A percentile compares a stretch with the other conserved stretches of the same genome.
Evolutionary conservation across 495 filamentous ascomycete genomes (phyloP).

Genomic region (Daldinia loculata): DNA sequence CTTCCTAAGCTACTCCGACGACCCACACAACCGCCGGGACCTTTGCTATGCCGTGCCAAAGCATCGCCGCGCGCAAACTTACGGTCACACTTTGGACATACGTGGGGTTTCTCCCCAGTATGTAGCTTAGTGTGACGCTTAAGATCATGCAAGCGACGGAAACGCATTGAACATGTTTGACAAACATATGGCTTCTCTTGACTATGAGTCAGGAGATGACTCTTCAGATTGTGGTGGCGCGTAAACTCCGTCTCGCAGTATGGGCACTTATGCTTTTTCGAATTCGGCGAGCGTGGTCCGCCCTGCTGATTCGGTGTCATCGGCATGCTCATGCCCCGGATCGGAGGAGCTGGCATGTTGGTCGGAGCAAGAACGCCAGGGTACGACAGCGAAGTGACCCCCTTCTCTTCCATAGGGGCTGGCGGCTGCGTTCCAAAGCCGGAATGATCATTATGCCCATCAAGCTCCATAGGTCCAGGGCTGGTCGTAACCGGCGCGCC

Average conservation of each 20-base stretch:
- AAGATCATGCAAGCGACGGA: constrained; percentile 91
- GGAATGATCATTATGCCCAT: constrained; percentile 46
- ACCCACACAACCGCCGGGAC: constrained; percentile 93
- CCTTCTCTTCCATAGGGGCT: constrained; percentile 60
- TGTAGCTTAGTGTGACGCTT: constrained; percentile 97
- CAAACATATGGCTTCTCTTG: constrained; percentile 98
- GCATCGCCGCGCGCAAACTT: constrained; percentile 96
- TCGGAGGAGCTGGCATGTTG: constrained; percentile 54
- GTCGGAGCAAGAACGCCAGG: constrained; percentile 51
- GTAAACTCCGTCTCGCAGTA: constrained; percentile 98
- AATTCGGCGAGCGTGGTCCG: constrained; percentile 65
- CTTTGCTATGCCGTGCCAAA: constrained; percentile 92
- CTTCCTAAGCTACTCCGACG: constrained; percentile 86
- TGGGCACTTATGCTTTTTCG: constrained; percentile 93
- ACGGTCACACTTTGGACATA: constrained; percentile 91
- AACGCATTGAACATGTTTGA: constrained; percentile 85
- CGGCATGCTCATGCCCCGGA: constrained; percentile 79
- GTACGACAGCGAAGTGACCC: constrained; percentile 55
- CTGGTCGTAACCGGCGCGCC: constrained; percentile 51
- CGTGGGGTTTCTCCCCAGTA: constrained; percentile 93
- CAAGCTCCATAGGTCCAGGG: constrained; percentile 56
- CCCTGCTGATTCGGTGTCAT: constrained; percentile 65
- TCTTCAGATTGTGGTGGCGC: constrained; percentile 98
- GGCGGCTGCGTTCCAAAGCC: constrained; percentile 53
- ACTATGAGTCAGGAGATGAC: constrained; percentile 95